A percentile compares a stretch with the other conserved stretches of the same genome.
phyloP scores from a whole-genome alignment of 805 yeast genomes.

The Kodamaea kaohsiungensis region DNA sequence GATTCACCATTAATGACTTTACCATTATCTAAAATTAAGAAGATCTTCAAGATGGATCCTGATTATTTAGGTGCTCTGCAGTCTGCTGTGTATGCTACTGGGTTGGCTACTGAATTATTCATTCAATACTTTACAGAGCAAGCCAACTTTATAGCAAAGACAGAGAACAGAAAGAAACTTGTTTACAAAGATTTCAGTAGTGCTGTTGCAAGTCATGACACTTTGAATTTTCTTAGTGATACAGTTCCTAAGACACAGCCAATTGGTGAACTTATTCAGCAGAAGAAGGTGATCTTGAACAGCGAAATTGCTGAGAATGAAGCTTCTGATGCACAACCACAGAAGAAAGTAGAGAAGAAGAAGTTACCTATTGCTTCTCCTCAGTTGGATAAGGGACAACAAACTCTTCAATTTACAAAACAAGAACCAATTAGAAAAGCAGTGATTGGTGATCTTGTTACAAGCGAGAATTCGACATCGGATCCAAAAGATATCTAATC shows the following conservation, averaged over 20 bases:
- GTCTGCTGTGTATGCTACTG: constrained; percentile 71
- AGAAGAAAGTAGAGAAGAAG: constrained; percentile 8
- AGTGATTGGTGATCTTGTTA: constrained; percentile 34
- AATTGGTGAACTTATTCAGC: constrained; percentile 47
- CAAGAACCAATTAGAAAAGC: constrained; percentile 28
- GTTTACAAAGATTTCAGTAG: constrained; percentile 67
- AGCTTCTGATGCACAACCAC: constrained; percentile 1
- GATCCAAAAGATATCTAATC: background rate
- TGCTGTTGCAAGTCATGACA: constrained; percentile 60
- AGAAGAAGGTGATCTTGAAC: constrained; percentile 32
- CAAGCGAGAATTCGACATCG: constrained; percentile 15
- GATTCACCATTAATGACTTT: constrained; percentile 23
- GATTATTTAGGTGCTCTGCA: constrained; percentile 68
- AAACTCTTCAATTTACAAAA: constrained; percentile 30
- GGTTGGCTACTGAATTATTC: constrained; percentile 77
- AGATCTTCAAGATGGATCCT: constrained; percentile 74
- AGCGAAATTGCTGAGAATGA: constrained; percentile 8
- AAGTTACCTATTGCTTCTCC: constrained; percentile 18
- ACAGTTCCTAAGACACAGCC: constrained; percentile 65
- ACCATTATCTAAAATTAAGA: constrained; percentile 69
- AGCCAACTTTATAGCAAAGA: constrained; percentile 63
- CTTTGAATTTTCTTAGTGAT: constrained; percentile 61
- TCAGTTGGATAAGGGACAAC: constrained; percentile 38
- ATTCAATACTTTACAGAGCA: constrained; percentile 70
- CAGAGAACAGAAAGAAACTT: constrained; percentile 68